Base-by-base conservation (phyloP, 768 basidiomycete species). In the Russula griseocarnosa region DNA sequence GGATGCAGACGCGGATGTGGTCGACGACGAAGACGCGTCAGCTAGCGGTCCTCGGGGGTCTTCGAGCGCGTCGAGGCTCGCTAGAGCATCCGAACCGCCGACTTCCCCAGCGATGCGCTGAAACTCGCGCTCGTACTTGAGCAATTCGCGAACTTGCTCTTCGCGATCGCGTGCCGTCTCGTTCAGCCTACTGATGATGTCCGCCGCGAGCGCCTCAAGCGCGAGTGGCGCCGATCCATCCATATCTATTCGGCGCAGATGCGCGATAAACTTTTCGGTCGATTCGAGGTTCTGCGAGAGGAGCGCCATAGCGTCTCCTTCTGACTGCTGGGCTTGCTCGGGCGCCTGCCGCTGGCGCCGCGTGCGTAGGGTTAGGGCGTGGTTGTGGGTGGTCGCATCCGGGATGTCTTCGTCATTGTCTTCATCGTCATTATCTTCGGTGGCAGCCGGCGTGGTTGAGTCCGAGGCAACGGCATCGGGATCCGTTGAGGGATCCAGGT, bases 71-170 rank as follows among this genome's bases (percentile, higher is more conserved):
- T 92, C 89, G 58, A 94, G 76, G 67, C 80, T 79, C 13, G 84
- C 83, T 11, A 94, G 78, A 11, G 83, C 84, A 44, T 93, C 91
- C 44, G 77, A 81, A 22, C 92, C 92, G 44, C 88, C 88, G 20
- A 90, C 83, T 73, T 92, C 90, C 5, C 82, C 84, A 1, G 86
- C 83, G 68, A 92, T 88, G 71, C 85, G 84, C 68, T 83, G 81
- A 70, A 94, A 84, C 74, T 93, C 87, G 58, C 90, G 82, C 70
- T 94, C 92, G 71, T 81, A 88, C 66, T 86, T 88, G 40, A 86
- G 76, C 58, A 94, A 74, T 70, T 86, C 89, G 57, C 92, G 86
- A 5, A 92, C 83, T 74, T 94, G 92, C 3, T 79, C 81, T 72
- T 94, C 92, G 61, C 92, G 83, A 69, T 91, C 86, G 53, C 86